These are phyloP conservation scores for Wallemia ichthyophaga DNA, from an alignment of 1,284 basidiomycete species.

Conservation along the genomic window DNA sequence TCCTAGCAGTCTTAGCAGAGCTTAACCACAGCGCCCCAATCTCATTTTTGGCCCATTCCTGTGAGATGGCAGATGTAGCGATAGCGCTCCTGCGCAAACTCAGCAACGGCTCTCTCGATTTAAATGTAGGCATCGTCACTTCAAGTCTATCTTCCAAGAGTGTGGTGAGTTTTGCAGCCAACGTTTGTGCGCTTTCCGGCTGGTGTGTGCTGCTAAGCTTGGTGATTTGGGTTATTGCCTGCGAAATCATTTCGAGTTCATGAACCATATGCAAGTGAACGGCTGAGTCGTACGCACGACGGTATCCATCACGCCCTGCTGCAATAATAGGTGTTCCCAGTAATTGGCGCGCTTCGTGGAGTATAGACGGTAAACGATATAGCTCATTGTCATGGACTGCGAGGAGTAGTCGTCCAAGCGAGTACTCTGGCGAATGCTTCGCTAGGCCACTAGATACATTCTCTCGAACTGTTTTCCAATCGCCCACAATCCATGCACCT, in stretches of 20 bases:
- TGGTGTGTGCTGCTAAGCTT: not conserved
- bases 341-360: constrained; percentile 37
- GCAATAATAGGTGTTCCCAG: constrained; percentile 57
- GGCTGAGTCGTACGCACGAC: constrained; percentile 57
- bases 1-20: constrained; percentile 80
- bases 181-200: not conserved
- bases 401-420: constrained; percentile 53
- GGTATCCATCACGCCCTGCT: constrained; percentile 47
- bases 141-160: constrained; percentile 24
- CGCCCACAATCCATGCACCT: constrained; percentile 80
- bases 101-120: constrained; percentile 64
- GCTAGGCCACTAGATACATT: constrained; percentile 26
- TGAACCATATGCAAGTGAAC: constrained; percentile 63
- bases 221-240: constrained; percentile 11
- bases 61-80: constrained; percentile 17
- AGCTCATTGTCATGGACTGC: constrained; percentile 33
- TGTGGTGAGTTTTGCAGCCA: not conserved
- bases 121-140: constrained; percentile 61
- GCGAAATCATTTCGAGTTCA: constrained; percentile 53
- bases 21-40: constrained; percentile 66
- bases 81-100: constrained; percentile 72
- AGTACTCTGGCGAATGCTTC: constrained; percentile 25
- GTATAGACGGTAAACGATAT: constrained; percentile 21
- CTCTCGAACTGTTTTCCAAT: constrained; percentile 51
- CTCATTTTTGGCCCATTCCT: constrained; percentile 18